phyloP scores from a whole-genome alignment of 306 rosid genomes.

The Malus orientalis region DNA sequence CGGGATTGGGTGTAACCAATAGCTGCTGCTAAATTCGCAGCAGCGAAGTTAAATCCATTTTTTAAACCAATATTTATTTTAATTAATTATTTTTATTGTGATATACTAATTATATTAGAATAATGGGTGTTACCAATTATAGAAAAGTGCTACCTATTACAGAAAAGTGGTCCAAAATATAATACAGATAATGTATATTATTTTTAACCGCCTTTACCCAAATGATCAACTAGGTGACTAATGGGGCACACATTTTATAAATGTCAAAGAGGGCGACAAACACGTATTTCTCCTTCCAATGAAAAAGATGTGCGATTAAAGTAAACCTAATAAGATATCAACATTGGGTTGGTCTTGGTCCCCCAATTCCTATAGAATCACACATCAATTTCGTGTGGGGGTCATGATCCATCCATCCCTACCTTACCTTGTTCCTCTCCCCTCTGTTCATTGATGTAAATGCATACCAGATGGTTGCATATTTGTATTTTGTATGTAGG shows the following conservation, averaged over 20 bases:
- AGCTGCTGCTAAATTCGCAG: no score
- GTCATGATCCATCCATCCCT: conserved; percentile 19
- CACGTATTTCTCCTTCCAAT: conserved; percentile 35
- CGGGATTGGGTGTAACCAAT: no score
- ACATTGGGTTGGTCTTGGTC: conserved; percentile 39
- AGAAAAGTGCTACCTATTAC: neutral
- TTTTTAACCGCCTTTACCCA: conserved; percentile 8
- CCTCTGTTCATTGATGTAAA: conserved; percentile 19
- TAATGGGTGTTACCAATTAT: neutral
- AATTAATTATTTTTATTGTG: no score
- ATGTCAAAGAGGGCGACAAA: conserved; percentile 34
- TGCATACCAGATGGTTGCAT: conserved; percentile 20
- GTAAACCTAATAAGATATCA: conserved; percentile 26
- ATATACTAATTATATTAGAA: neutral
- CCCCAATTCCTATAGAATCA: conserved; percentile 52
- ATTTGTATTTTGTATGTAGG: neutral
- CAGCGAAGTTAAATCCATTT: no score
- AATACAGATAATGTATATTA: neutral
- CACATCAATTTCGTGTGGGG: conserved; percentile 65
- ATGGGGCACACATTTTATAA: conserved; percentile 4
- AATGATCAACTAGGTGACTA: conserved; percentile 12
- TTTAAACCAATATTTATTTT: neutral
- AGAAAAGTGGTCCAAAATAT: neutral
- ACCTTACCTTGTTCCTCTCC: conserved; percentile 28
- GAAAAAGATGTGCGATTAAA: conserved; percentile 47